Conservation (phyloP, 164 flowering plant genomes). For the Magnolia kwangsiensis region DNA sequence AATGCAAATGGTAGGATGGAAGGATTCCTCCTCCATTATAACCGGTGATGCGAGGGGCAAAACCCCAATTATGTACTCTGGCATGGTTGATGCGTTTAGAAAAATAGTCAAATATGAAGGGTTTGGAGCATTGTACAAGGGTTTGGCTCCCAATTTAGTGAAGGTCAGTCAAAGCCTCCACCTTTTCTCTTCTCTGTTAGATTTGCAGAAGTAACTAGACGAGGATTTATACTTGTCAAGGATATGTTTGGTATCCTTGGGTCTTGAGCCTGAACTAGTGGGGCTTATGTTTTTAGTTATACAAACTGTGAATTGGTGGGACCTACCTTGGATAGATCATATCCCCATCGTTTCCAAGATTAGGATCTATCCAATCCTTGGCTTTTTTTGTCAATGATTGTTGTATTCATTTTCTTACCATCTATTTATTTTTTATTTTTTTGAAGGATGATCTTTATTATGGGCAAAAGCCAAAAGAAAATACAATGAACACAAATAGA, state of each 20-base stretch:
- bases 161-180: constrained; percentile 55
- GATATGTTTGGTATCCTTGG: background rate
- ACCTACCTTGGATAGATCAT: no score
- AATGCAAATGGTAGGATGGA: constrained; percentile 99
- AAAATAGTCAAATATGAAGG: constrained; percentile 90
- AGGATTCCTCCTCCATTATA: constrained; percentile 72
- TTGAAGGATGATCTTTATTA: no score
- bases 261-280: background rate
- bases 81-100: constrained; percentile 91
- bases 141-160: constrained; percentile 92
- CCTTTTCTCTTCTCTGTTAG: background rate
- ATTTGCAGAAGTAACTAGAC: background rate
- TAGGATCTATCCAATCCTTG: no score
- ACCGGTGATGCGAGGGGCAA: constrained; percentile 72
- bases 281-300: background rate
- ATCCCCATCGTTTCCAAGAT: no score
- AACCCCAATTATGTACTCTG: constrained; percentile 60
- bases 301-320: no score
- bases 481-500: no score
- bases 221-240: background rate
- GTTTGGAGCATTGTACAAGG: constrained; percentile 86
- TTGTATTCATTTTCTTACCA: no score
- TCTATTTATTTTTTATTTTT: no score
- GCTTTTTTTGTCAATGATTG: no score
- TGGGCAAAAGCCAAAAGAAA: no score